Evolutionary conservation across 345 rosid genomes (phyloP).

Genomic region (Psidium guajava): DNA sequence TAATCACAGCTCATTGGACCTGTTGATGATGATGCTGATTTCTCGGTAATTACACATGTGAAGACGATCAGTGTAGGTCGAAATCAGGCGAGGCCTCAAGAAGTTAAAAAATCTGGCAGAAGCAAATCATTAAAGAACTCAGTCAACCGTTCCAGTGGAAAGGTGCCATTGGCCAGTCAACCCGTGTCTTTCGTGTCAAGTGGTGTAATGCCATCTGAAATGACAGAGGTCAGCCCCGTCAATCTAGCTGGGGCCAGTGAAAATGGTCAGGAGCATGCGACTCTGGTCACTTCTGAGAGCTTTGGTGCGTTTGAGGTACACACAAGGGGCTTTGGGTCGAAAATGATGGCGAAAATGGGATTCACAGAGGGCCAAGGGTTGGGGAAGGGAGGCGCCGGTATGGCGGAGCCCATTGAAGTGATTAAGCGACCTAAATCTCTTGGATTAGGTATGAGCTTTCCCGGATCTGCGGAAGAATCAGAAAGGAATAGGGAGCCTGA

Average conservation of each 20-base stretch:
- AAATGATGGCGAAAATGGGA: slow-evolving; percentile 96
- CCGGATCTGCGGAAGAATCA: slow-evolving; percentile 11
- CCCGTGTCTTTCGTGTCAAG: slow-evolving; percentile 77
- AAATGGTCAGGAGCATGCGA: slow-evolving; percentile 18
- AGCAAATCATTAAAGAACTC: slow-evolving; percentile 21
- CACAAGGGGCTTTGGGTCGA: slow-evolving; percentile 41
- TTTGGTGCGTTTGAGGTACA: slow-evolving; percentile 79
- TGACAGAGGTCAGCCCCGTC: slow-evolving; percentile 13
- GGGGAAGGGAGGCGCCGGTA: slow-evolving; percentile 81
- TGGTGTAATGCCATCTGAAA: slow-evolving; percentile 50
- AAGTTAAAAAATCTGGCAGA: slow-evolving; percentile 3
- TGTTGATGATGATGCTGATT: slow-evolving; percentile 47
- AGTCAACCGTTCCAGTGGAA: slow-evolving; percentile 9
- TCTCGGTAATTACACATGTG: slow-evolving; percentile 26
- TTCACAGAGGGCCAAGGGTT: slow-evolving; percentile 72
- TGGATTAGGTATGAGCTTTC: slow-evolving; percentile 59
- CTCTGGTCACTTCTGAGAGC: slow-evolving; percentile 12
- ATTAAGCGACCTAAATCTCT: slow-evolving; percentile 65
- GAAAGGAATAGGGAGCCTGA: slow-evolving; percentile 1
- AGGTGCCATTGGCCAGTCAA: slow-evolving; percentile 41
- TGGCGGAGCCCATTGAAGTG: slow-evolving; percentile 63
- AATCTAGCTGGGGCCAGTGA: slow-evolving; percentile 16
- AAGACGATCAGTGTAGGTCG: slow-evolving; percentile 22
- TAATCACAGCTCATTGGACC: slow-evolving; percentile 63
- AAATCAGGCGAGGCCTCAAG: slow-evolving; percentile 4